A percentile compares a stretch with the other conserved stretches of the same genome.
These are phyloP conservation scores for Termitomyces sp. DNA, from an alignment of 768 basidiomycete genomes.

Conservation along the genomic window DNA sequence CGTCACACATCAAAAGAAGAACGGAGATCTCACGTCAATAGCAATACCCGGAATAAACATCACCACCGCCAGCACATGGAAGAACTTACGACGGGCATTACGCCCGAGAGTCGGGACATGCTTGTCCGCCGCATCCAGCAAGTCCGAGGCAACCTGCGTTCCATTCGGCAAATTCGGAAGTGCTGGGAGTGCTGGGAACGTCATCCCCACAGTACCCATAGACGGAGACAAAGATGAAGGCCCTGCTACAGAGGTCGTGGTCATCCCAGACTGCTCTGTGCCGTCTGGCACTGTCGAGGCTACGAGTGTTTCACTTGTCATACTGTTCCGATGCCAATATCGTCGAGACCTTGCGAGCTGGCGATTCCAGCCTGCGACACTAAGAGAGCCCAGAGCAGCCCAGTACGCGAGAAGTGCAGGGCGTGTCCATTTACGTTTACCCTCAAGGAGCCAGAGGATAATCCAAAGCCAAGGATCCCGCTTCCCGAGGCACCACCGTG, in stretches of 20 bases:
- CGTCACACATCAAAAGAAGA: constrained; percentile 9
- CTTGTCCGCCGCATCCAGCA: constrained; percentile 86
- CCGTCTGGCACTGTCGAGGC: constrained; percentile 24
- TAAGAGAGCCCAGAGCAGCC: constrained; percentile 74
- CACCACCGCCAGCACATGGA: constrained; percentile 91
- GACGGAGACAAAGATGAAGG: constrained; percentile 12
- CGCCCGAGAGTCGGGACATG: constrained; percentile 85
- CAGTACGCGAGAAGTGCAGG: constrained; percentile 81
- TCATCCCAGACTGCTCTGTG: constrained; percentile 5
- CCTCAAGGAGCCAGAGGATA: constrained; percentile 74
- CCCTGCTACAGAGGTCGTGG: constrained; percentile 6
- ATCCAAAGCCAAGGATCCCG: constrained; percentile 90
- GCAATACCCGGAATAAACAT: constrained; percentile 97
- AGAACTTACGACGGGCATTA: constrained; percentile 94
- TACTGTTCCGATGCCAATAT: constrained; percentile 49
- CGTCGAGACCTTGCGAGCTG: constrained; percentile 78
- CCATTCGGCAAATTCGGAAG: constrained; percentile 43
- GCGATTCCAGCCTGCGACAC: constrained; percentile 93
- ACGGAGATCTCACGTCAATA: constrained; percentile 67
- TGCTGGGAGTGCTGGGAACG: constrained; percentile 50
- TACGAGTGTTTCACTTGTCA: constrained; percentile 32
- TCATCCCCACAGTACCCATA: constrained; percentile 28
- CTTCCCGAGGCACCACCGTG: constrained; percentile 77
- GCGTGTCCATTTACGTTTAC: constrained; percentile 74
- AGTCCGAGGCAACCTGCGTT: constrained; percentile 55